Evolutionary conservation across 257 asterid genomes (phyloP).

Genomic region (Solanum infundibuliforme): DNA sequence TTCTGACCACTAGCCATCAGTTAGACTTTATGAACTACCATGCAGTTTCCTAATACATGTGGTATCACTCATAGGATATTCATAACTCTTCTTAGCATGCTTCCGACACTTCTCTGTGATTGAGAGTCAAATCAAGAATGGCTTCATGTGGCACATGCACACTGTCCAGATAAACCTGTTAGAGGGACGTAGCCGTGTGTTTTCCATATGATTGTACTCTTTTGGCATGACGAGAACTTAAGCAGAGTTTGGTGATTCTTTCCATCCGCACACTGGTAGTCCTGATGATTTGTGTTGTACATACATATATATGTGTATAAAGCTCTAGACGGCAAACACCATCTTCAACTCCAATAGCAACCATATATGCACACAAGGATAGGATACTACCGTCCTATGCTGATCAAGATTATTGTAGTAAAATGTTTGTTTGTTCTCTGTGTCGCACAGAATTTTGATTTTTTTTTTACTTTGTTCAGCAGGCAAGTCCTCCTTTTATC

Average conservation of each 20-base stretch:
- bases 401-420: background rate
- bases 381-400: background rate
- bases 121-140: background rate
- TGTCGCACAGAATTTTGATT: slow-evolving; percentile 8
- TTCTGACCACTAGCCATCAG: background rate
- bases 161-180: background rate
- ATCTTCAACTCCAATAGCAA: background rate
- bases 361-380: background rate
- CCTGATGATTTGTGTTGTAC: background rate
- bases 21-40: background rate
- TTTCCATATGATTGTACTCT: background rate
- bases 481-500: background rate
- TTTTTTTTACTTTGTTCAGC: slow-evolving; percentile 17
- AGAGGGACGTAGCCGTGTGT: background rate
- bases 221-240: background rate
- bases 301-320: background rate
- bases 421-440: background rate
- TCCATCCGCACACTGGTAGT: background rate
- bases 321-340: background rate
- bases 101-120: background rate
- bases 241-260: background rate
- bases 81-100: background rate
- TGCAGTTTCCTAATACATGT: background rate
- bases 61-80: background rate
- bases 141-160: background rate